A percentile compares a stretch with the other conserved stretches of the same genome.
These are phyloP conservation scores for Drosera capensis DNA, from an alignment of 148 eudicot species.

Conservation along the genomic window DNA sequence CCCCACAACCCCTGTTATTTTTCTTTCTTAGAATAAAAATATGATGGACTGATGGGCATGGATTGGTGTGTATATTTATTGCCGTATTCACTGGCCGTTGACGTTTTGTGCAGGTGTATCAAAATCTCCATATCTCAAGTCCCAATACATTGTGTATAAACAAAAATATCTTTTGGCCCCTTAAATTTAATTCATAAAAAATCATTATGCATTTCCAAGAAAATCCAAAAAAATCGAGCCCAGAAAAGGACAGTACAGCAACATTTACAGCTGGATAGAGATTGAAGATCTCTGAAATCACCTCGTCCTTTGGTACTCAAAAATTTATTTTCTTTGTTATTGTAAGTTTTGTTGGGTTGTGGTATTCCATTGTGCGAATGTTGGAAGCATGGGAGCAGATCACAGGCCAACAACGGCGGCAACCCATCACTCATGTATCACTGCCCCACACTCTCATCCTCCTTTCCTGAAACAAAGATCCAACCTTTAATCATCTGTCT, in stretches of 20 bases:
- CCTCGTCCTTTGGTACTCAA: background rate
- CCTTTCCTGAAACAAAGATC: background rate
- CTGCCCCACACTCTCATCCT: background rate
- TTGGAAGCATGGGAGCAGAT: slow-evolving; percentile 68
- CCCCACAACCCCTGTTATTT: background rate
- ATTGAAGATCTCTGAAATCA: background rate
- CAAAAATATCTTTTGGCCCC: too few relatives aligned
- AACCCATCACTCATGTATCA: slow-evolving; percentile 10
- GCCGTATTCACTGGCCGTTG: too few relatives aligned
- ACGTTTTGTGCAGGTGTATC: too few relatives aligned
- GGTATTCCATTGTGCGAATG: slow-evolving; percentile 58
- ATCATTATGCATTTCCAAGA: background rate
- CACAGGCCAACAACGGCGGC: slow-evolving; percentile 41
- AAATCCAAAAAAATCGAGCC: background rate
- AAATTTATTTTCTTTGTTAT: background rate
- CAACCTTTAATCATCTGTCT: too few relatives aligned
- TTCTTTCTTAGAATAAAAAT: too few relatives aligned
- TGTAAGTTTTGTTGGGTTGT: too few relatives aligned
- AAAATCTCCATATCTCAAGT: too few relatives aligned
- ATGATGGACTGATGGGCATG: too few relatives aligned
- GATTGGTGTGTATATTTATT: too few relatives aligned
- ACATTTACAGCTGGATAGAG: background rate
- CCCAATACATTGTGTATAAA: background rate
- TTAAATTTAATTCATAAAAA: too few relatives aligned
- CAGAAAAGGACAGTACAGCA: background rate